Evolutionary conservation across 257 asterid genomes (phyloP), one percentile per base, ranked within the genome.

Genomic region (Gardenia jasminoides): DNA sequence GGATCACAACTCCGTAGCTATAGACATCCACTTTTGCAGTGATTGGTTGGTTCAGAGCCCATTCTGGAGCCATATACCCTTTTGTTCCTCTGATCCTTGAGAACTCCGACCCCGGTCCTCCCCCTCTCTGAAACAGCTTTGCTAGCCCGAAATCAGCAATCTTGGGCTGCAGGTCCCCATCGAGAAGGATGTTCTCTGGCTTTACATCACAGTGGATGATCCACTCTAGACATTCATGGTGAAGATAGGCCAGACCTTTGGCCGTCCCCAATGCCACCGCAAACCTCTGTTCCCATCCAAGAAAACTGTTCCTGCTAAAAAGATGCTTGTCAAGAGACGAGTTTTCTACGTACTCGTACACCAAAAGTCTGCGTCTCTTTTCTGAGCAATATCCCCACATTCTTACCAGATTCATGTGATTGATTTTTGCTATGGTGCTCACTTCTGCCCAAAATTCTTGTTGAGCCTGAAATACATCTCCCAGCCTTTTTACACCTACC

Each of bases 101-200:
- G 61, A 84, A 61, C 10, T 69, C 73, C 7, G 85, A 82, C 67
- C 78, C 78, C 12, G 78, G 58, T 52, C 83, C 86, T 0, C 81
- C 86, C 0, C 81, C 81, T 80, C 86, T 84, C 77, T 80, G 82
- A 1, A 83, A 79, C 8, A 86, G 71, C 67, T 80, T 86, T 8
- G 90, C 90, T 9, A 86, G 76, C n/a, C 90, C 90, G 54, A 86
- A 86, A 82, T 84, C 90, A 17, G 88, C 88, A 61, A 84, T 86
- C 76, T 86, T 86, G 68, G 86, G 88, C 17, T 76, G 72, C 10
- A 76, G 74, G 56, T 82, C 80, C 36, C 33, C 31, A 28, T 79
- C 86, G 2, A 85, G 82, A 50, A 85, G 88, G 64, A 85, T 82
- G 50, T 85, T 85, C 75, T 79, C 88, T 1, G 86, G 88, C 82